A percentile compares a stretch with the other conserved stretches of the same genome.
phyloP scores from a whole-genome alignment of 2,329 filamentous ascomycete genomes.

The Elsinoe australis region DNA sequence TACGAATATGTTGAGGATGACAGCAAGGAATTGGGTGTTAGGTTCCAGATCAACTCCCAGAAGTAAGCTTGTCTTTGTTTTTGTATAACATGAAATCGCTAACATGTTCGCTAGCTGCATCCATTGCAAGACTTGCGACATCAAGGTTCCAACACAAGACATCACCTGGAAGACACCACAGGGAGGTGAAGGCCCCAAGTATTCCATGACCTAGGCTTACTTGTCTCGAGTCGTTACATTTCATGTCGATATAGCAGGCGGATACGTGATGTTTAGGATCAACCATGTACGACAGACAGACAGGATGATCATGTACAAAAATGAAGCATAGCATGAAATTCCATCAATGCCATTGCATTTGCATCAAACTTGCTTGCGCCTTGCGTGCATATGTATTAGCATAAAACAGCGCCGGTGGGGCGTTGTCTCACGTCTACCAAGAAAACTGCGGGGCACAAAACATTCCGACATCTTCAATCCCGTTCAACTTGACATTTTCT shows the following conservation, averaged over 20 bases:
- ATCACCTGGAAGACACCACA: conserved; percentile 88
- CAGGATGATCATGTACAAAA: not conserved
- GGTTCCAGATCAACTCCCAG: conserved; percentile 96
- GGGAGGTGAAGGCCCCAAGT: conserved; percentile 66
- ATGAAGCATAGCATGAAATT: not conserved
- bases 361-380: too few relatives aligned
- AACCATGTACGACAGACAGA: conserved; percentile 6
- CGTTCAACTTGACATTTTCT: not conserved
- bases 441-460: conserved; percentile 3
- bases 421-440: conserved; percentile 2
- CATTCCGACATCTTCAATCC: not conserved
- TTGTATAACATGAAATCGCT: conserved; percentile 23
- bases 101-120: conserved; percentile 62
- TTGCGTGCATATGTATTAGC: too few relatives aligned
- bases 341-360: not conserved
- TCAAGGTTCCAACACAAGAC: conserved; percentile 93
- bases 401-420: conserved; percentile 9
- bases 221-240: not conserved
- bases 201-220: conserved; percentile 52
- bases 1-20: conserved; percentile 97
- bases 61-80: conserved; percentile 58
- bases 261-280: not conserved
- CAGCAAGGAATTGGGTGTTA: conserved; percentile 74
- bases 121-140: conserved; percentile 99
- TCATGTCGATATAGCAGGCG: conserved; percentile 3